Evolutionary conservation across 305 asterid genomes (phyloP), one percentile per base, ranked within the genome.

Genomic region (Andrographis paniculata): DNA sequence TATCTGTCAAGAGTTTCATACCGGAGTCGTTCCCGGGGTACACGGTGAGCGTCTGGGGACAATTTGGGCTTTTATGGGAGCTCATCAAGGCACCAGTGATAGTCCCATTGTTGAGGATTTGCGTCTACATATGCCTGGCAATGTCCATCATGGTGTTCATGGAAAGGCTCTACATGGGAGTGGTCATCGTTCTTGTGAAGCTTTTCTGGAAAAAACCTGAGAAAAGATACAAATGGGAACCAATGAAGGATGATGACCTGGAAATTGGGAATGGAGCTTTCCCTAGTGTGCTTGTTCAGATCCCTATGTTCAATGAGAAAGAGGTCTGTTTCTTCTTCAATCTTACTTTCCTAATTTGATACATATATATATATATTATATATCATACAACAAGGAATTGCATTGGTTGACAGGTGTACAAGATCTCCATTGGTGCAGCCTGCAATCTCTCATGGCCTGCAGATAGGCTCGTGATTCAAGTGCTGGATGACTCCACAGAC

Each of bases 341-440:
- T 31, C 39, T 27, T n/a, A 12, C 1, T 2, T 2, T 35, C 3
- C 16, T 23, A 30, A 16, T 33, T n/a, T 20, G 23, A 27, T 47
- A 50, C 59, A 48, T 60, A 9, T 50, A 17, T 5, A 23, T 27
- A 52, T 56, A 14, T 56, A 56, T n/a, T 53, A 61, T 47, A 52
- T 10, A 55, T 24, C 17, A 14, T 13, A 17, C 21, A 41, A 20
- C 40, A 24, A 24, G 8, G 8, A 24, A 24, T 3, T 3, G 30
- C 30, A 24, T 24, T 24, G 22, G 19, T 21, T 4, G 16, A 39
- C 74, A 82, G 94, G 94, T 82, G 17, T 82, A 82, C 58, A 79
- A 82, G 76, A 62, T 83, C 73, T 83, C 94, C 48, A 83, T 83
- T 60, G 92, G 91, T 6, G 94, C 94, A 9, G 92, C 94, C 24